A percentile compares a stretch with the other conserved stretches of the same genome.
phyloP scores from a whole-genome alignment of 2,329 filamentous ascomycete genomes.

The Furcasterigmium furcatum region DNA sequence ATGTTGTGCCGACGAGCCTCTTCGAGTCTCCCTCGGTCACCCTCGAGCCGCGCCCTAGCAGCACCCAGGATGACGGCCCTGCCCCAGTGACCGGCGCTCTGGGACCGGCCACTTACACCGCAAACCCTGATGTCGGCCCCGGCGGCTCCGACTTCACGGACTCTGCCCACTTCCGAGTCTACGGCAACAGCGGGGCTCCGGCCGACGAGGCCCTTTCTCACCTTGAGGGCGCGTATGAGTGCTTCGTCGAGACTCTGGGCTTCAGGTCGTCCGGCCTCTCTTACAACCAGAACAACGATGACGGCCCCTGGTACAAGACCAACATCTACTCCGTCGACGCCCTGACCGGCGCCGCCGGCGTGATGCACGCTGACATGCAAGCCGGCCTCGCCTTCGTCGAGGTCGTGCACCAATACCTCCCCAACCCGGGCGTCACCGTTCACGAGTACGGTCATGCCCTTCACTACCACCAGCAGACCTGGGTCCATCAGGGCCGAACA shows the following conservation, averaged over 20 bases:
- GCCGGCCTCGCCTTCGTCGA: conserved; percentile 39
- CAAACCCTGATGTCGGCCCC: conserved; percentile 26
- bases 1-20: not conserved
- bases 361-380: conserved; percentile 34
- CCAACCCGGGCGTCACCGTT: conserved; percentile 34
- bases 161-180: conserved; percentile 37
- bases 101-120: conserved; percentile 19
- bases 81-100: conserved; percentile 24
- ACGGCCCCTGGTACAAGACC: conserved; percentile 40
- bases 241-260: conserved; percentile 31
- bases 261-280: conserved; percentile 35
- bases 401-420: conserved; percentile 34
- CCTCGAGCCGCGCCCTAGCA: not conserved
- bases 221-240: conserved; percentile 42
- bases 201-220: conserved; percentile 27
- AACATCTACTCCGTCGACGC: conserved; percentile 39
- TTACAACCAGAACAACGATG: conserved; percentile 25
- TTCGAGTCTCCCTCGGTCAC: not conserved
- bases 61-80: not conserved
- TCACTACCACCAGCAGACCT: conserved; percentile 38
- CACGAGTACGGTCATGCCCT: conserved; percentile 48
- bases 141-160: conserved; percentile 26
- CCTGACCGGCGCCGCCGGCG: conserved; percentile 34
- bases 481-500: conserved; percentile 40
- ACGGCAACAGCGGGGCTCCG: conserved; percentile 16